Percentiles rank a stretch among this genome's conserved stretches.
These are phyloP conservation scores for Diplosphaera chodatii DNA, from an alignment of 139 green algal genomes.

Conservation along the genomic window DNA sequence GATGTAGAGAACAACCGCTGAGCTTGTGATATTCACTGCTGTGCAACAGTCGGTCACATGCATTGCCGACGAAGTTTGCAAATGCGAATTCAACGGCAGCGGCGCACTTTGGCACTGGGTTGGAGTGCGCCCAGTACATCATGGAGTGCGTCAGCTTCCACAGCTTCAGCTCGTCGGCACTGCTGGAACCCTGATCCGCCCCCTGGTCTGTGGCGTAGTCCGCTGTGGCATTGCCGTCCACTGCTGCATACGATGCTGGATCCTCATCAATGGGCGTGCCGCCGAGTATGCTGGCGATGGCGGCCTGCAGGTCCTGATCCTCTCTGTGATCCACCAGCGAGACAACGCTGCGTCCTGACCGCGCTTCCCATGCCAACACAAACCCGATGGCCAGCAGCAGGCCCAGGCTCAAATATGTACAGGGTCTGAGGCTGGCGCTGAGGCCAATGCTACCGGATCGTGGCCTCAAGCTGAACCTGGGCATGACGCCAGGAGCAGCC, in stretches of 20 bases:
- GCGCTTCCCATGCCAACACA: background rate
- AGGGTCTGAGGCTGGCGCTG: background rate
- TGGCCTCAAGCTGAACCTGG: too few relatives aligned
- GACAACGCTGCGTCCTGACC: background rate
- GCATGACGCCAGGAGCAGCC: too few relatives aligned
- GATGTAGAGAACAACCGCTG: too few relatives aligned
- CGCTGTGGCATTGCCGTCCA: too few relatives aligned
- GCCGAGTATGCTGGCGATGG: background rate
- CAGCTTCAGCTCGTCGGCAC: background rate
- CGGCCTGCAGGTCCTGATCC: background rate
- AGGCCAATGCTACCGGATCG: too few relatives aligned
- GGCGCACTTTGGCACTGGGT: background rate
- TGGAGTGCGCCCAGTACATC: background rate
- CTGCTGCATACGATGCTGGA: too few relatives aligned
- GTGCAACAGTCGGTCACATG: too few relatives aligned
- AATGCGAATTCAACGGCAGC: background rate
- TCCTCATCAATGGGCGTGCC: too few relatives aligned
- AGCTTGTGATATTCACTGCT: too few relatives aligned
- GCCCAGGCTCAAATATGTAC: background rate
- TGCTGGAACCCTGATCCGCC: too few relatives aligned
- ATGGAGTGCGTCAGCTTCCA: background rate
- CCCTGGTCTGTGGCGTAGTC: too few relatives aligned
- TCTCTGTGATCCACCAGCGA: background rate
- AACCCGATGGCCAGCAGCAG: background rate
- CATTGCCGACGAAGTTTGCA: too few relatives aligned